Evolutionary conservation across 352 stramenopile genomes (phyloP), one percentile per base, ranked within the genome.

Genomic region (Phytopythium kandeliae): DNA sequence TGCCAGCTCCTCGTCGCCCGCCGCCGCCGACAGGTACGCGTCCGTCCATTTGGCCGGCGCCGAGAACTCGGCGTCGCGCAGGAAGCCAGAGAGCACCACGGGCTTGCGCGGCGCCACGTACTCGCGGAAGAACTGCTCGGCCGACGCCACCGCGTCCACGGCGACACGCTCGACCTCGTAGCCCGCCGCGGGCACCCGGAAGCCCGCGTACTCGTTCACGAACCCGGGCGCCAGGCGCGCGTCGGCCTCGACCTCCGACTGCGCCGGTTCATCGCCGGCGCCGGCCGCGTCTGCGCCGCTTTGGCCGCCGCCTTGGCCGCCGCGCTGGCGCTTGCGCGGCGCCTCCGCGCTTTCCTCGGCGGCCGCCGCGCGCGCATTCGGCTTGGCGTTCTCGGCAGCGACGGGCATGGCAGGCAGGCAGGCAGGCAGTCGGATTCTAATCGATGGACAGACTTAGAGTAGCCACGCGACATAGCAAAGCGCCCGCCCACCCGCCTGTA

Each of bases 21-120:
- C 75, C 15, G 69, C 60, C 42, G 74, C 54, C 37, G 67, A 50
- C 35, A 97, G 57, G 52, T 94, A 86, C 54, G 73, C 67, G 54
- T 94, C 74, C 16, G 64, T 87, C 87, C 85, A 96, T 34, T 92
- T 89, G 19, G 22, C 46, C 1, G 74, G 69, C 11, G 70, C 76
- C 22, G 47, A 63, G 49, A 89, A 89, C 8, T 58, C 49, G 2
- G 58, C 61, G 49, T 93, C 80, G 26, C 63, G 48, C 38, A 91
- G 60, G 62, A 86, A 73, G 3, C 81, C 77, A 7, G 65, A 57
- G 22, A 95, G 63, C 46, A 97, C 78, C 15, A 96, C 82, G 1
- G 88, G 88, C 54, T 71, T 89, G 34, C 88, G 85, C 17, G 71
- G 81, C 54, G 69, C 71, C 35, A 96, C 70, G 50, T 84, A 96